Conservation (phyloP, 345 rosid genomes). For the Gossypium bickii region DNA sequence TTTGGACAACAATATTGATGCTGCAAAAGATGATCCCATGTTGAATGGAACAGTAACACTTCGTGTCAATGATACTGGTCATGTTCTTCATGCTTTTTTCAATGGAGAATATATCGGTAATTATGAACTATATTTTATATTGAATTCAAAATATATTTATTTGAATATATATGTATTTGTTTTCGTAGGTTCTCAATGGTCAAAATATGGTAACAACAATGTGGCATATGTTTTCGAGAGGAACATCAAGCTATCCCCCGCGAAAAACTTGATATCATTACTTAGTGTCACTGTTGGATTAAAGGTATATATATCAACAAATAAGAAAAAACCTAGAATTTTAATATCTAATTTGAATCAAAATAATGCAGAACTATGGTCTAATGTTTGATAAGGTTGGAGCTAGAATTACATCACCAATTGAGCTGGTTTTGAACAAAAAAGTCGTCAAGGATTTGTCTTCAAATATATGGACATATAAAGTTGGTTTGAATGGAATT, state of each 20-base stretch:
- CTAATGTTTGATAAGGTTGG: conserved; percentile 6
- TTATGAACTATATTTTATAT: neutral
- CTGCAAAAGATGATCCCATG: conserved; percentile 13
- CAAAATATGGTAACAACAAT: neutral
- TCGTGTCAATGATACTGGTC: conserved; percentile 30
- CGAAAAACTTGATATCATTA: conserved; percentile 18
- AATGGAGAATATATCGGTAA: conserved; percentile 34
- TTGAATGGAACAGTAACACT: conserved; percentile 21
- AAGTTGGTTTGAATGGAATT: conserved; percentile 34
- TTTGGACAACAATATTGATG: conserved; percentile 19
- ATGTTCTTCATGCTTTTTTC: conserved; percentile 38
- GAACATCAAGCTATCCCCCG: neutral
- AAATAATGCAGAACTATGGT: conserved; percentile 31
- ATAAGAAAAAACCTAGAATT: neutral
- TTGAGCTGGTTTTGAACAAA: conserved; percentile 17
- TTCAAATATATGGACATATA: conserved; percentile 34
- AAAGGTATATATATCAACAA: neutral
- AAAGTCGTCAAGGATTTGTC: conserved; percentile 17
- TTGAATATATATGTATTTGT: neutral
- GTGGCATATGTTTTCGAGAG: conserved; percentile 12
- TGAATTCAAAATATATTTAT: neutral
- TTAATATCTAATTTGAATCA: too few relatives aligned
- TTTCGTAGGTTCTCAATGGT: conserved; percentile 18
- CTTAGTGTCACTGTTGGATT: conserved; percentile 35
- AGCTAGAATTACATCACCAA: conserved; percentile 35